Evolutionary conservation across 108 stramenopile genomes (phyloP), one percentile per base, ranked within the genome.

Genomic region (Stephanodiscus triporus): DNA sequence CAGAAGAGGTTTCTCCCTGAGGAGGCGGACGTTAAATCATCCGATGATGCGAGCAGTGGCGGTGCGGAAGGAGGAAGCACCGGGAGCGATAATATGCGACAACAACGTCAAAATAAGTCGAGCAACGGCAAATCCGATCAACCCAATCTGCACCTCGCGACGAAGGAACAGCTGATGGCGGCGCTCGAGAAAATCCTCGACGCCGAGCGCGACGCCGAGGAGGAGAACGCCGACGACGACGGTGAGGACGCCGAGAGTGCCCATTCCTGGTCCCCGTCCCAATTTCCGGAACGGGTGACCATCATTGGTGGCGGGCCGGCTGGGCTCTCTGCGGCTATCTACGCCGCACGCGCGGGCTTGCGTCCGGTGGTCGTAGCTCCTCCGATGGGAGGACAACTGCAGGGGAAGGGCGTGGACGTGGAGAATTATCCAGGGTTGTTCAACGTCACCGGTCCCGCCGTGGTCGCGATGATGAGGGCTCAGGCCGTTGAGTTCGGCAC

Each of bases 251-350:
- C 88, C 49, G 87, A 87, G 42, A 78, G 89, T 47, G 82, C 72
- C n/a, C 87, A 88, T 54, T 66, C 86, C 2, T 95, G 91, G 91
- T 70, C 65, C 19, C 80, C 88, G 9, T 58, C 62, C 9, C 70
- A 57, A 7, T 81, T 85, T 40, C 78, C 93, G 13, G 96, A 95
- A 75, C 88, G 89, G 19, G 89, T 97, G 26, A 77, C 89, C 13
- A 90, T 98, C 70, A 88, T 98, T 59, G 97, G 97, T 13, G 89
- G 90, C 29, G 97, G 97, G 26, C 97, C 97, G 6, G 97, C 96
- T 2, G 97, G 97, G 29, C 69, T 95, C 59, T 76, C 84, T 14
- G 96, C 97, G 6, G 97, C 97, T 14, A 87, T 98, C 40, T 98
- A 98, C 76, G 95, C 96, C 0, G 96, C 96, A 4, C 85, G 97